phyloP scores from a whole-genome alignment of 1,284 basidiomycete species.

The Fomitopsis betulina region DNA sequence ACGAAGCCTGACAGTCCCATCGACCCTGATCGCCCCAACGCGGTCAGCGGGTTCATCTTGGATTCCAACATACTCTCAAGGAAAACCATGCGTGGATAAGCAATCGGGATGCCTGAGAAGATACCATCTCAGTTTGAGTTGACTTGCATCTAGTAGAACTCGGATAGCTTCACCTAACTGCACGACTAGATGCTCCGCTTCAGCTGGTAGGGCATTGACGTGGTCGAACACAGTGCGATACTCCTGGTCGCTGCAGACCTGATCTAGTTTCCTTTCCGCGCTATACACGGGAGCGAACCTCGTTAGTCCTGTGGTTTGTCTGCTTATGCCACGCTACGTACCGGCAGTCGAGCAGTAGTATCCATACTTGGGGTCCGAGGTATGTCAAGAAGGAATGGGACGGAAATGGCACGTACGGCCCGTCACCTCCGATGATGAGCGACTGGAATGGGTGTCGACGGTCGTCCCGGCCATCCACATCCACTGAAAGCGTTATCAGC shows the following conservation, averaged over 20 bases:
- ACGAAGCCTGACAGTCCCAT: constrained; percentile 76
- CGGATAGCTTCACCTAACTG: constrained; percentile 30
- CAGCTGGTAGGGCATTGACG: constrained; percentile 50
- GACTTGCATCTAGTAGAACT: not conserved
- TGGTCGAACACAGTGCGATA: constrained; percentile 74
- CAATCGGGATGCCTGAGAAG: constrained; percentile 66
- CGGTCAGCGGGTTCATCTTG: constrained; percentile 79
- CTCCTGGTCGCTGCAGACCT: constrained; percentile 69
- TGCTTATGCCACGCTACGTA: constrained; percentile 26
- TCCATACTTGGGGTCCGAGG: constrained; percentile 64
- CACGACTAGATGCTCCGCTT: constrained; percentile 78
- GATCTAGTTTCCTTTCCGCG: constrained; percentile 80
- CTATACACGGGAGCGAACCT: constrained; percentile 32
- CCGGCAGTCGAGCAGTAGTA: constrained; percentile 86
- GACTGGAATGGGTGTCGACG: constrained; percentile 65
- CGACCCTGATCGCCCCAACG: constrained; percentile 59
- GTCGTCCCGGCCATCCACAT: constrained; percentile 70
- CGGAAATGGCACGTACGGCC: constrained; percentile 74
- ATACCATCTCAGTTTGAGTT: not conserved
- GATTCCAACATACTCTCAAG: constrained; percentile 74
- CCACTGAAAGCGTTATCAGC: constrained; percentile 38
- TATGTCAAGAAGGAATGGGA: constrained; percentile 81
- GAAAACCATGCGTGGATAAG: constrained; percentile 93
- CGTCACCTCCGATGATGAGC: constrained; percentile 69
- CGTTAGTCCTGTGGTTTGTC: constrained; percentile 1